A percentile compares a stretch with the other conserved stretches of the same genome.
Conservation (phyloP, 805 yeast genomes). For the Kodamaea nitidulidarum region DNA sequence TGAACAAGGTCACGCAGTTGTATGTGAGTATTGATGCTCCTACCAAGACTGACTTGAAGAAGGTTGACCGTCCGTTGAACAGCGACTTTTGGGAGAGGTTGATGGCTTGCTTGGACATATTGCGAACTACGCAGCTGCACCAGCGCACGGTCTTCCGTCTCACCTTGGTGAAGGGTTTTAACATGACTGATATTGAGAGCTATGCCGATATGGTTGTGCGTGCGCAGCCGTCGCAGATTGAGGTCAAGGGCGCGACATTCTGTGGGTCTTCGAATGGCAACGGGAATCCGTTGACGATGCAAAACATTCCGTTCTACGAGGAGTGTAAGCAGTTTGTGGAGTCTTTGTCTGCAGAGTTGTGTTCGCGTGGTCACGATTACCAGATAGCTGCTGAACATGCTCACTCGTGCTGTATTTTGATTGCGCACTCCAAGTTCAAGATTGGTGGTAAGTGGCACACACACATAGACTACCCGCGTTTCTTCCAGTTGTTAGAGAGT, state of each 20-base stretch:
- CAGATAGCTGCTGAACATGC: slow-evolving; percentile 94
- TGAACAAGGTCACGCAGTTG: slow-evolving; percentile 80
- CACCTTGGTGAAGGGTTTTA: slow-evolving; percentile 89
- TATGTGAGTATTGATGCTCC: slow-evolving; percentile 94
- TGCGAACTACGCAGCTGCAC: slow-evolving; percentile 65
- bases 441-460: slow-evolving; percentile 78
- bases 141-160: slow-evolving; percentile 90
- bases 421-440: slow-evolving; percentile 71
- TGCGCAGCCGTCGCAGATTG: slow-evolving; percentile 83
- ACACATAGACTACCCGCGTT: slow-evolving; percentile 77
- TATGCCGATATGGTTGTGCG: slow-evolving; percentile 83
- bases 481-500: slow-evolving; percentile 62
- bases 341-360: slow-evolving; percentile 56
- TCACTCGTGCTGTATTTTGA: slow-evolving; percentile 85
- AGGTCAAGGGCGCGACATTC: slow-evolving; percentile 91
- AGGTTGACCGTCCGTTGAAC: slow-evolving; percentile 83
- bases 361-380: slow-evolving; percentile 63
- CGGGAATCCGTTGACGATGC: slow-evolving; percentile 90
- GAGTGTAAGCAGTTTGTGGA: slow-evolving; percentile 79
- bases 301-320: slow-evolving; percentile 89
- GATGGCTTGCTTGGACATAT: slow-evolving; percentile 72
- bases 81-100: slow-evolving; percentile 92
- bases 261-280: slow-evolving; percentile 85
- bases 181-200: slow-evolving; percentile 72
- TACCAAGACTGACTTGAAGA: slow-evolving; percentile 72